phyloP scores from a whole-genome alignment of 768 basidiomycete species.

The Russula foetens region DNA sequence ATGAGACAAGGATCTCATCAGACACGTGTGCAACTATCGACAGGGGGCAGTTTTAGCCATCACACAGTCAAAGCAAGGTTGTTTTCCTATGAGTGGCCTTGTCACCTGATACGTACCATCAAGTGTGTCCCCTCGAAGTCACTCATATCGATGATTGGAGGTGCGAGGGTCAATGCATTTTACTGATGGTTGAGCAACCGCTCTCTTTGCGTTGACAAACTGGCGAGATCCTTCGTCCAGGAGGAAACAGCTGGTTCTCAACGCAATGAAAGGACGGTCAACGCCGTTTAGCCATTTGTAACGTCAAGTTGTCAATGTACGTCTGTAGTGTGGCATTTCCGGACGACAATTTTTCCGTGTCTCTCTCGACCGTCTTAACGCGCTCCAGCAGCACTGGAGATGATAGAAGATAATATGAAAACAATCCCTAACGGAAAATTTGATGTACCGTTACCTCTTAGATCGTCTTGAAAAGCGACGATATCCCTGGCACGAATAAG shows the following conservation, averaged over 20 bases:
- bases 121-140: background rate
- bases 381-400: conserved; percentile 54
- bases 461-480: conserved; percentile 62
- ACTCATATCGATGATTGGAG: background rate
- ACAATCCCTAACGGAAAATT: no score
- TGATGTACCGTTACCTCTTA: conserved; percentile 44
- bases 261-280: conserved; percentile 25
- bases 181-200: background rate
- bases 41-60: no score
- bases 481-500: conserved; percentile 49
- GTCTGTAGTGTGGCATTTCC: conserved; percentile 79
- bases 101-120: background rate
- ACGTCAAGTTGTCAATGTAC: conserved; percentile 85
- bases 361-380: conserved; percentile 61
- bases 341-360: conserved; percentile 72
- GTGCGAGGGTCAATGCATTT: background rate
- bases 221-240: background rate
- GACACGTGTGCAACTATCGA: no score
- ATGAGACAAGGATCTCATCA: no score
- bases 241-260: background rate
- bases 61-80: no score
- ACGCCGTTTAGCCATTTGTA: conserved; percentile 78
- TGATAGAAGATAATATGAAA: background rate
- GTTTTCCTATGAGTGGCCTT: no score
- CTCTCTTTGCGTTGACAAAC: background rate